phyloP scores from a whole-genome alignment of 176 grass and related monocot genomes.

The Triticum monococcum region DNA sequence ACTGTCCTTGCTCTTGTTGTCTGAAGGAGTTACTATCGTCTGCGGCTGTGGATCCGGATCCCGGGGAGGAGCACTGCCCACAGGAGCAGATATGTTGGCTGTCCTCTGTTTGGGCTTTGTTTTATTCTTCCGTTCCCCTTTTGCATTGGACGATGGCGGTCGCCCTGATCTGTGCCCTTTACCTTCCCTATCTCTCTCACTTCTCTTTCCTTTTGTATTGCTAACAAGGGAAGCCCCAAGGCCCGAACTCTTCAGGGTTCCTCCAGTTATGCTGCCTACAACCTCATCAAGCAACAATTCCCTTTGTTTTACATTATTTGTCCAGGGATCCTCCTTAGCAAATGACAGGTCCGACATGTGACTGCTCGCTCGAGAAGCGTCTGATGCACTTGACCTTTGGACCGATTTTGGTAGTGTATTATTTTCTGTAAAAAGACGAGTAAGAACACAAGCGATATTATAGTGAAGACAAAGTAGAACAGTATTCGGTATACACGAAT shows the following conservation, averaged over 20 bases:
- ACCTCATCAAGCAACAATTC: slow-evolving; percentile 84
- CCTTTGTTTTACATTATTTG: slow-evolving; percentile 85
- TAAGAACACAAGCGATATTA: neutral
- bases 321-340: slow-evolving; percentile 77
- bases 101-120: slow-evolving; percentile 83
- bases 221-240: slow-evolving; percentile 60
- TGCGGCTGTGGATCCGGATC: slow-evolving; percentile 30
- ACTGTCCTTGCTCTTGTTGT: slow-evolving; percentile 32
- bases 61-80: slow-evolving; percentile 37
- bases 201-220: slow-evolving; percentile 82
- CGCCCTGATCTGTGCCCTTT: slow-evolving; percentile 63
- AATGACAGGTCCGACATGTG: slow-evolving; percentile 51
- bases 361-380: slow-evolving; percentile 42
- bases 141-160: slow-evolving; percentile 56
- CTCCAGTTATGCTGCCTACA: slow-evolving; percentile 69
- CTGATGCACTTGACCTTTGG: slow-evolving; percentile 34
- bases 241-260: slow-evolving; percentile 41
- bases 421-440: slow-evolving; percentile 44
- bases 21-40: slow-evolving; percentile 31
- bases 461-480: neutral
- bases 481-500: slow-evolving; percentile 5
- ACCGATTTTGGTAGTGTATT: slow-evolving; percentile 24
- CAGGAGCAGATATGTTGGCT: slow-evolving; percentile 48
- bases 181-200: slow-evolving; percentile 76
- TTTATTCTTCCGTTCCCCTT: slow-evolving; percentile 77